Evolutionary conservation across 495 filamentous ascomycete species (phyloP), one percentile per base, ranked within the genome.

Genomic region (Chaetomium tenue): DNA sequence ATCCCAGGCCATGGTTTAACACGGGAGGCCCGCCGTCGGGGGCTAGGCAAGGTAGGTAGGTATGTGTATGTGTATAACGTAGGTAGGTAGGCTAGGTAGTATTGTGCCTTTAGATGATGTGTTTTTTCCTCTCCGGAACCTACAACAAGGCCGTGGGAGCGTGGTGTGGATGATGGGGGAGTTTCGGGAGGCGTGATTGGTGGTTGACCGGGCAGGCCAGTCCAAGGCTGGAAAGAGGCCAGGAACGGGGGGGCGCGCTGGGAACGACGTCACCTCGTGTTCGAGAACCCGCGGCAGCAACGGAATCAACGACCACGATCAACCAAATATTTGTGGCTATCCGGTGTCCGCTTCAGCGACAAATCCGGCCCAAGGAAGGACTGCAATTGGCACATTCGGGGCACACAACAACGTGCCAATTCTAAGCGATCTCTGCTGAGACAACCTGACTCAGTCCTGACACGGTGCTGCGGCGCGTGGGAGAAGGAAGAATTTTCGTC

Each of bases 1-100:
- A 58, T 93, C 88, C 93, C 93, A 98, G 64, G 86, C 91, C 93
- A 98, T 98, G 64, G 69, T 80, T 75, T 30, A 40, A n/a, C 59
- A 58, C 55, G 13, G 59, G 48, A 20, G 37, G 51, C 48, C 37
- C 23, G 51, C 47, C 48, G 52, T 58, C 28, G 56, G 54, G 50
- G 33, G 37, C 25, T 20, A 2, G 50, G 23, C 39, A 13, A n/a
- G 1, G n/a, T 22, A 6, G 33, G 23, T 58, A 40, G 16, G 46
- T 23, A 25, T 37, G 9, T 37, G 3, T 11, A 20, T 54, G 23
- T 4, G 37, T 53, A 28, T 30, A 15, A 20, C 2, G n/a, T 5
- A 47, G 44, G 44, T 47, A 47, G 44, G n/a, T 18, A 20, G n/a
- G 44, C 1, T 47, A 20, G 44, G 44, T 47, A 20, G 44, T 37